A percentile compares a stretch with the other conserved stretches of the same genome.
These are phyloP conservation scores for Pseudogymnoascus sp. DNA, from an alignment of 2,329 filamentous ascomycete species.

Conservation along the genomic window DNA sequence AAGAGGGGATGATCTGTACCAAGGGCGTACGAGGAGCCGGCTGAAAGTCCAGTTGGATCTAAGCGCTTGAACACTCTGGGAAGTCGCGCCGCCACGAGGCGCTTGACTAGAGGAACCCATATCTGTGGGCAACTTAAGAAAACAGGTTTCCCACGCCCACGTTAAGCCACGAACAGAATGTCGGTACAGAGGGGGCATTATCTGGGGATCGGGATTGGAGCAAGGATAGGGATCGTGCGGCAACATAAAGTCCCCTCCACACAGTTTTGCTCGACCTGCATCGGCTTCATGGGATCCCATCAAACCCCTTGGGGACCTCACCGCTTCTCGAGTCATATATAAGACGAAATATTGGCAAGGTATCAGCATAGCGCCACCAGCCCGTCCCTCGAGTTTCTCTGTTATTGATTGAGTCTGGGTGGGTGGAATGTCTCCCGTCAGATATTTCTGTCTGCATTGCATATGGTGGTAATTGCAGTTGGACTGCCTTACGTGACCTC, in stretches of 20 bases:
- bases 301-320: not conserved
- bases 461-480: conserved; percentile 8
- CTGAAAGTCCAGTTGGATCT: conserved; percentile 2
- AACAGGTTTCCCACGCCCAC: conserved; percentile 1
- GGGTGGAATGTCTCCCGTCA: not conserved
- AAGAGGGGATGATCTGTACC: conserved; percentile 1
- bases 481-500: not conserved
- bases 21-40: not conserved
- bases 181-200: not conserved
- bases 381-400: not conserved
- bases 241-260: not conserved
- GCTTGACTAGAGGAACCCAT: not conserved
- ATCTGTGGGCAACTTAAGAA: not conserved
- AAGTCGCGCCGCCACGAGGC: not conserved
- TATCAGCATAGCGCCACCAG: not conserved
- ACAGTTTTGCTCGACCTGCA: not conserved
- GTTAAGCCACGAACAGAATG: conserved; percentile 5
- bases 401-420: not conserved
- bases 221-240: conserved; percentile 6
- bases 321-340: conserved; percentile 5
- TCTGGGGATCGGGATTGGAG: conserved; percentile 8
- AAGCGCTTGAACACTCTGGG: not conserved
- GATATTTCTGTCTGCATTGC: conserved; percentile 4
- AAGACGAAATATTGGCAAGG: conserved; percentile 8
- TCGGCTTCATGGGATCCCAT: not conserved